Percentiles rank a stretch among this genome's conserved stretches.
Conservation (phyloP, 2,329 filamentous ascomycete genomes). For the Zymoseptoria brevis region DNA sequence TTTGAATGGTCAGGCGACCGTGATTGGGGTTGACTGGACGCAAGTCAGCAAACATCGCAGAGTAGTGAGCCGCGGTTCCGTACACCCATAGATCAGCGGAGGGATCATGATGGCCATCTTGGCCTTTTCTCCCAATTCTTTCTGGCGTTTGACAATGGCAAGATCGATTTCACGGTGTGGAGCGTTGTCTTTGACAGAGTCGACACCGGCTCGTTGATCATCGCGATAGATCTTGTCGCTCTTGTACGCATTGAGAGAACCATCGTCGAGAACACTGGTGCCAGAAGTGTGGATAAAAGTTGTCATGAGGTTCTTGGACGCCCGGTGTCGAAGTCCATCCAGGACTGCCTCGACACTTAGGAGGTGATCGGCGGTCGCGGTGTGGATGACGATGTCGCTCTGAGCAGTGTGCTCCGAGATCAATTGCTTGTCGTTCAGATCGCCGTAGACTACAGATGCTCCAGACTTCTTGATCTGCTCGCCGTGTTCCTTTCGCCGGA, state of each 20-base stretch:
- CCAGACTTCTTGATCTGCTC: conserved; percentile 32
- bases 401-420: conserved; percentile 33
- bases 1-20: conserved; percentile 39
- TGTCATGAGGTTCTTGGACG: conserved; percentile 31
- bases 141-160: conserved; percentile 33
- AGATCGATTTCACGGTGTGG: conserved; percentile 42
- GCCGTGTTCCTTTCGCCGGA: conserved; percentile 35
- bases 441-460: conserved; percentile 33
- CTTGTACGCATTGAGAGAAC: conserved; percentile 27
- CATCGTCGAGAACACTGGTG: conserved; percentile 36
- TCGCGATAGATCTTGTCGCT: conserved; percentile 39
- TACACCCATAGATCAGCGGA: conserved; percentile 41
- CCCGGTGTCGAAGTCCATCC: conserved; percentile 35
- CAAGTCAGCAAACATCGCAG: background rate
- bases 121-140: conserved; percentile 33
- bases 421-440: conserved; percentile 34
- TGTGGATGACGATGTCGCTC: conserved; percentile 42
- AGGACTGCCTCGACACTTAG: conserved; percentile 40
- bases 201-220: conserved; percentile 33
- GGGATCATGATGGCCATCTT: conserved; percentile 44
- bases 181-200: conserved; percentile 36
- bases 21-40: conserved; percentile 27
- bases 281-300: conserved; percentile 46
- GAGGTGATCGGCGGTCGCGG: conserved; percentile 43
- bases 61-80: background rate